Evolutionary conservation across 2,329 filamentous ascomycete genomes (phyloP), one percentile per base, ranked within the genome.

Genomic region (Talaromyces sp.): DNA sequence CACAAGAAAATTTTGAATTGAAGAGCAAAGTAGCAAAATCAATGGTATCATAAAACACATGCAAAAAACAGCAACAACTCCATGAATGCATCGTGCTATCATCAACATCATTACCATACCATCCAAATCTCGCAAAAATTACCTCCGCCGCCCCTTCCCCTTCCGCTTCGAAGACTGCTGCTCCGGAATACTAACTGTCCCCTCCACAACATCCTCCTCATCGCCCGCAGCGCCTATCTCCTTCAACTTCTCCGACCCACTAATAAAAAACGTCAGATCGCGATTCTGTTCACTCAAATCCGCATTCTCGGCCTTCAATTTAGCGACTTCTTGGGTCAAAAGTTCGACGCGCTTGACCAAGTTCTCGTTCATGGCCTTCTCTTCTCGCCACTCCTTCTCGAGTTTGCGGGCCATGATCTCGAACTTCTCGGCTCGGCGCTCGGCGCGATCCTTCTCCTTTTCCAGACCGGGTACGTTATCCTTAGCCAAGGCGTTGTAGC

Each of bases 261-360:
- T 91, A 66, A 97, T 94, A 73, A 94, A 96, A 84, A 96, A 93
- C 60, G 84, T 88, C 74, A 97, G 75, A 75, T 97, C 94, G 14
- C 90, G 85, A 74, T 97, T 96, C 83, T 93, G 90, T 75, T 96
- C 93, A 69, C 88, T 87, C 50, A 97, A 78, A 70, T 96, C 92
- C 45, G 81, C 83, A 69, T 91, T 90, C 76, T 92, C 67, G 69
- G 75, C 67, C 70, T 85, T 85, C 3, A 90, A 77, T 47, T 81
- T 82, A 31, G 82, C 81, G 1, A 88, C 77, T 74, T 89, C 84
- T 66, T 82, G 82, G 48, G 84, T 82, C 19, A 92, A 77, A 69
- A 91, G 88, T 68, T 88, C 86, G 68, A 98, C 72, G n/a, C 91
- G 84, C 75, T 89, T 84, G 85, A 97, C 85, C 67, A 99, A 81